Evolutionary conservation across 306 rosid genomes (phyloP), one percentile per base, ranked within the genome.

Genomic region (Vachellia pachyceras): DNA sequence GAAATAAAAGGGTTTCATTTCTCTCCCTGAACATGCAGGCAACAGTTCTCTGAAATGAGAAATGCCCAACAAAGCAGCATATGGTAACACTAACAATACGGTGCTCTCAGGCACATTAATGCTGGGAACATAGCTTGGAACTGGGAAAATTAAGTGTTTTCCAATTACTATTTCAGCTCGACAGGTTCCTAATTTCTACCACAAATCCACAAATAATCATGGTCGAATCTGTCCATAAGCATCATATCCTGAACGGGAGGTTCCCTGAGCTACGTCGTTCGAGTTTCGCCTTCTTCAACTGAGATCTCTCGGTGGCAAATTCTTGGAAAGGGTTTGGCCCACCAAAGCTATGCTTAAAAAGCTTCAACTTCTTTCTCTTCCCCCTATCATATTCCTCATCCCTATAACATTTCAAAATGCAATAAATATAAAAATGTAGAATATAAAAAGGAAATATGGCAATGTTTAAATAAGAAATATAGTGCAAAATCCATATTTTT

Each of bases 341-440:
- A 36, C 85, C 93, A 68, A 84, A 88, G 37, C 73, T 82, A 3
- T 67, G 83, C 82, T 90, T 90, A 40, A 76, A 69, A n/a, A 44
- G 74, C 81, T 87, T 88, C 15, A 95, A 20, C 89, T 91, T 95
- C 91, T 89, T 95, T 80, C 93, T 91, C 87, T 88, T 95, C 60
- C 99, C 99, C 76, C 67, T 83, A 39, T 95, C 99, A 44, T 88
- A 90, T 79, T 93, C 98, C 83, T 95, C 97, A 69, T 95, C 99
- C 98, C 99, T 95, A 80, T n/a, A 78, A 69, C 60, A 85, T 36
- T 73, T 29, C 9, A n/a, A 55, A 44, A 52, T 29, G 33, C 39
- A 42, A 66, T 3, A 10, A 8, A n/a, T 5, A 1, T 47, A 12
- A 36, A 67, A 2, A n/a, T n/a, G n/a, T n/a, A n/a, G n/a, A n/a